Evolutionary conservation across 768 basidiomycete genomes (phyloP).

Genomic region (Tylopilus plumbeoviolaceoides): DNA sequence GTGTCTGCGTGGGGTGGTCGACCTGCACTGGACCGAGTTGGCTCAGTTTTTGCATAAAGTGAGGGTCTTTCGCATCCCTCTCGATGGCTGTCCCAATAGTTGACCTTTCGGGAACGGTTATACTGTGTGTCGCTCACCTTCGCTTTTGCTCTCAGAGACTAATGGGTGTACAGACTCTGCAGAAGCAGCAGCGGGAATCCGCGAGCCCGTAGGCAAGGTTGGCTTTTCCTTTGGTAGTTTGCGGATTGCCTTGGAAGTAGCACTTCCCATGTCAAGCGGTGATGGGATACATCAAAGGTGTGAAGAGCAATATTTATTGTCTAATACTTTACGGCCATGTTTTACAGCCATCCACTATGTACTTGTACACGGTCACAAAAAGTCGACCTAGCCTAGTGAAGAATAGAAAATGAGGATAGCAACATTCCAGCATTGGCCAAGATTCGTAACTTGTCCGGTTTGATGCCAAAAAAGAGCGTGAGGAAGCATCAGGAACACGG

Average conservation of each 20-base stretch:
- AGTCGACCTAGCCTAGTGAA: constrained; percentile 28
- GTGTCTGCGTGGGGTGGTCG: constrained; percentile 54
- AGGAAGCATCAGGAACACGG: constrained; percentile 16
- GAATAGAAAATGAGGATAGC: constrained; percentile 30
- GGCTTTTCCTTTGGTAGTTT: constrained; percentile 50
- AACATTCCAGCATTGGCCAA: constrained; percentile 30
- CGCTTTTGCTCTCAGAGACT: constrained; percentile 50
- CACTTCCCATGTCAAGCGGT: constrained; percentile 48
- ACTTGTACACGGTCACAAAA: constrained; percentile 36
- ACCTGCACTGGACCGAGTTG: constrained; percentile 67
- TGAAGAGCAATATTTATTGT: constrained; percentile 21
- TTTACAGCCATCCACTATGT: constrained; percentile 38
- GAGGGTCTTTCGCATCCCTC: constrained; percentile 64
- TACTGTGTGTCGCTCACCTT: constrained; percentile 34
- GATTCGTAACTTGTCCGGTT: constrained; percentile 21
- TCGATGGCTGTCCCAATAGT: constrained; percentile 47
- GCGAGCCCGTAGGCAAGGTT: constrained; percentile 44
- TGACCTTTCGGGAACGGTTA: not conserved
- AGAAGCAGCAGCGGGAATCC: constrained; percentile 29
- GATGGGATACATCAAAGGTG: not conserved
- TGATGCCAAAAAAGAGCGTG: constrained; percentile 24
- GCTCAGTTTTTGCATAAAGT: constrained; percentile 62
- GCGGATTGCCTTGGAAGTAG: constrained; percentile 57
- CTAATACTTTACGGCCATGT: constrained; percentile 33
- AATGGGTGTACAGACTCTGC: constrained; percentile 15